These are phyloP conservation scores for Paramarasmius palmivorus DNA, from an alignment of 1,284 basidiomycete species.

Conservation along the genomic window DNA sequence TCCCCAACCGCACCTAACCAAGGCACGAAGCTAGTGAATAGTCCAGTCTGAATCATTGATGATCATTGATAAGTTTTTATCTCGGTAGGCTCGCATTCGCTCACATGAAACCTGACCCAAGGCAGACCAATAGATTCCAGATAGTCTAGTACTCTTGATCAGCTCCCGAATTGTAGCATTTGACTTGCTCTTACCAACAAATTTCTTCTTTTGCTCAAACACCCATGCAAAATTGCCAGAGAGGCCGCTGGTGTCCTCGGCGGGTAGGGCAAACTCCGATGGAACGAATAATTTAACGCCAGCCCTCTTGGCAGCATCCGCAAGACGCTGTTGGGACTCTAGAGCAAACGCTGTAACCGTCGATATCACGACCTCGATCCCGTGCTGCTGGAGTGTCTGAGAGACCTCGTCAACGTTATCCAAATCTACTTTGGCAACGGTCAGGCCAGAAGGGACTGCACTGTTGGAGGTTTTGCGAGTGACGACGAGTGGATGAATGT, in stretches of 20 bases:
- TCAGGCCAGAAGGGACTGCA: background rate
- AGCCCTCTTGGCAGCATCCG: slow-evolving; percentile 1
- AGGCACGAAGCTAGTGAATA: background rate
- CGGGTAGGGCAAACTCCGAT: background rate
- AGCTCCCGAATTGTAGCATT: background rate
- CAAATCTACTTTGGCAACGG: background rate
- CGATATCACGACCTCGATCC: slow-evolving; percentile 1
- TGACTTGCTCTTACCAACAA: slow-evolving; percentile 9
- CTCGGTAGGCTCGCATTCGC: background rate
- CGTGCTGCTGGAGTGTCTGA: background rate
- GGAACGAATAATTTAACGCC: slow-evolving; percentile 4
- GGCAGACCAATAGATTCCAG: slow-evolving; percentile 2
- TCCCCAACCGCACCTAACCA: background rate
- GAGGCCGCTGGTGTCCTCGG: slow-evolving; percentile 6
- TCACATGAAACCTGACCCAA: background rate
- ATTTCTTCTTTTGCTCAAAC: slow-evolving; percentile 14
- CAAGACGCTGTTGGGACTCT: background rate
- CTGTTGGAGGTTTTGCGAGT: slow-evolving; percentile 1
- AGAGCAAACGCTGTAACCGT: background rate
- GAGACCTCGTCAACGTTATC: background rate
- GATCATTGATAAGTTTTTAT: too few relatives aligned
- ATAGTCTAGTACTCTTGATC: background rate
- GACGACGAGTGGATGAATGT: slow-evolving; percentile 1
- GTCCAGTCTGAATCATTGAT: background rate
- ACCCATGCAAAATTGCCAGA: slow-evolving; percentile 1